Conservation (phyloP, 768 basidiomycete species). For the Dictyophora rubrovolvata region DNA sequence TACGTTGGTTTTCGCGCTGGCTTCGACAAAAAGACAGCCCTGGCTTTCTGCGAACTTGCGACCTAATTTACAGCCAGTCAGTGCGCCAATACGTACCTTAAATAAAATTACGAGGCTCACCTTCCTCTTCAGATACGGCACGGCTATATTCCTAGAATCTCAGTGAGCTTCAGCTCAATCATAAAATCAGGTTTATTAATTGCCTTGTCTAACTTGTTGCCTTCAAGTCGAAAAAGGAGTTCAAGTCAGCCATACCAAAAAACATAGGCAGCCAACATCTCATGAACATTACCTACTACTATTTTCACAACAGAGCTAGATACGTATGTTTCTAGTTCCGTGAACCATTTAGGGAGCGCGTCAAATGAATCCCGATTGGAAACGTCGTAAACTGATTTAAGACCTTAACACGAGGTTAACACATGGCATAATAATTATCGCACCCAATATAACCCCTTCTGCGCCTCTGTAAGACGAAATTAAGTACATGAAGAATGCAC, state of each 20-base stretch:
- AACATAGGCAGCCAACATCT: neutral
- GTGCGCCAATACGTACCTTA: too few species aligned
- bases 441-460: conserved; percentile 72
- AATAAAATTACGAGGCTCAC: conserved; percentile 14
- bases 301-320: conserved; percentile 82
- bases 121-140: conserved; percentile 74
- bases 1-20: conserved; percentile 83
- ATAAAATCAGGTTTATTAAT: neutral
- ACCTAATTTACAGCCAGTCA: neutral
- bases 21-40: conserved; percentile 81
- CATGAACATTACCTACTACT: conserved; percentile 61
- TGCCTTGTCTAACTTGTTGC: conserved; percentile 84
- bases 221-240: neutral
- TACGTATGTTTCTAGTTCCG: conserved; percentile 90
- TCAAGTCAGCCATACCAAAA: neutral
- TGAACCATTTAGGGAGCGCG: conserved; percentile 86
- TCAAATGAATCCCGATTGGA: conserved; percentile 89
- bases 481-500: conserved; percentile 25
- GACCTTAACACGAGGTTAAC: neutral
- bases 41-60: conserved; percentile 72
- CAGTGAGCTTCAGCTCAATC: neutral
- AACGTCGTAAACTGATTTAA: conserved; percentile 81
- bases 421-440: conserved; percentile 6
- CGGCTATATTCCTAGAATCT: conserved; percentile 71
- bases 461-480: conserved; percentile 34